A percentile compares a stretch with the other conserved stretches of the same genome.
These are phyloP conservation scores for Leptodontidium sp. DNA, from an alignment of 2,329 filamentous ascomycete species.

Conservation along the genomic window DNA sequence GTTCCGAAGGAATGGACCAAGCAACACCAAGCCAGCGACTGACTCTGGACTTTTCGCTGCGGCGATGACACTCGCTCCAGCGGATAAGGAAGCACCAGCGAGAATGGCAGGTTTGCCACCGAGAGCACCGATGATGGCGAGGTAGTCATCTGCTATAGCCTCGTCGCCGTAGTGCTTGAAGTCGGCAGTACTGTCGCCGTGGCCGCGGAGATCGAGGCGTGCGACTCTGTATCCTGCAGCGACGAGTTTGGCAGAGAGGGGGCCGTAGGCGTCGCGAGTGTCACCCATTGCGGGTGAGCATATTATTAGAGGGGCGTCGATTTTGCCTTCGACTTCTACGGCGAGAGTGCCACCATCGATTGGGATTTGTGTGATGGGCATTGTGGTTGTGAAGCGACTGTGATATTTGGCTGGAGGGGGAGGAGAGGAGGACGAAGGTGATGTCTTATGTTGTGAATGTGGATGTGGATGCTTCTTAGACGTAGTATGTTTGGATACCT, in stretches of 20 bases:
- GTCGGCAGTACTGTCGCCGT: conserved; percentile 19
- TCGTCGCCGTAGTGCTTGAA: conserved; percentile 25
- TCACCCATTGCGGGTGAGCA: conserved; percentile 26
- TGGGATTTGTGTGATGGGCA: conserved; percentile 12
- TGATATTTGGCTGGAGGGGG: background rate
- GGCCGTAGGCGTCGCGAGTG: conserved; percentile 23
- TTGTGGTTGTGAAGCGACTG: background rate
- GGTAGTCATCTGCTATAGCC: conserved; percentile 20
- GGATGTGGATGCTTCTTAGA: background rate
- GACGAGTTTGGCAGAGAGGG: conserved; percentile 21
- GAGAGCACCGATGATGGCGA: conserved; percentile 15
- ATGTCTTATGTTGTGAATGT: background rate
- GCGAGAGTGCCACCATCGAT: conserved; percentile 21
- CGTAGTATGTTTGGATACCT: background rate
- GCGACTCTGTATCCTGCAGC: conserved; percentile 22
- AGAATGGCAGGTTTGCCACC: conserved; percentile 19
- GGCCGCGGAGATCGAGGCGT: conserved; percentile 22
- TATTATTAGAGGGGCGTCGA: conserved; percentile 20
- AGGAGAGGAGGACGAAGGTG: background rate
- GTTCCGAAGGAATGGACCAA: conserved; percentile 20
- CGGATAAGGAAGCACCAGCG: conserved; percentile 20
- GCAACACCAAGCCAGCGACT: conserved; percentile 14
- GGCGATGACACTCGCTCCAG: conserved; percentile 17
- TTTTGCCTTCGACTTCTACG: conserved; percentile 23
- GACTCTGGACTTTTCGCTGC: conserved; percentile 16